Conservation (phyloP, 1,139 yeast genomes). For the Candida glucosophila region DNA sequence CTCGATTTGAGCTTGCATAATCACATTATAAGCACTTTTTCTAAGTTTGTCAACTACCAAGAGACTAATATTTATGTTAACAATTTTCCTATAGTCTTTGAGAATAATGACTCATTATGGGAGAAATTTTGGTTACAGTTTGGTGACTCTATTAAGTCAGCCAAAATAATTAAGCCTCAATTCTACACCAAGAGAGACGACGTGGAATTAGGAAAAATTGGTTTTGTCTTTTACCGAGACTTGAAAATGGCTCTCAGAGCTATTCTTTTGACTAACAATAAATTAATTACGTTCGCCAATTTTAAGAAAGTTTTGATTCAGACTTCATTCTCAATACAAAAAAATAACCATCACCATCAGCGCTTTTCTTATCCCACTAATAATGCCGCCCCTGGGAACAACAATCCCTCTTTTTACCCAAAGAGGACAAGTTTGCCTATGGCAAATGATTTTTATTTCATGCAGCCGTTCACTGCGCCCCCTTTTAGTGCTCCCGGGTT, state of each 20-base stretch:
- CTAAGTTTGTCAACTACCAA: conserved; percentile 31
- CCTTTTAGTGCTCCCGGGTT: no score
- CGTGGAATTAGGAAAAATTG: conserved; percentile 26
- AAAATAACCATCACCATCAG: conserved; percentile 7
- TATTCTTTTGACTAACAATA: conserved; percentile 30
- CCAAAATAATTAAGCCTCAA: conserved; percentile 37
- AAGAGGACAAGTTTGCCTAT: conserved; percentile 8
- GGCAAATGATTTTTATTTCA: conserved; percentile 3
- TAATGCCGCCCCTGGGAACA: conserved; percentile 3
- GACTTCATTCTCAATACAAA: conserved; percentile 36
- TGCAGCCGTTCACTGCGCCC: conserved; percentile 4
- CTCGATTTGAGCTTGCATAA: conserved; percentile 6
- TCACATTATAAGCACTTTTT: conserved; percentile 8
- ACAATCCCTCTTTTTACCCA: no score
- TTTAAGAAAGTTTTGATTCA: conserved; percentile 20
- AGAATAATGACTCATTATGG: conserved; percentile 32
- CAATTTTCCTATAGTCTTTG: conserved; percentile 38
- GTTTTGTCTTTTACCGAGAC: conserved; percentile 32
- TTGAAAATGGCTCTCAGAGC: conserved; percentile 34
- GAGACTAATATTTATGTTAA: conserved; percentile 54
- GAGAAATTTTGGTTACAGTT: conserved; percentile 32
- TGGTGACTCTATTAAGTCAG: conserved; percentile 31
- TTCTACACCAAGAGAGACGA: conserved; percentile 16
- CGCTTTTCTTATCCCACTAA: conserved; percentile 5
- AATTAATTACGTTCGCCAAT: conserved; percentile 13